phyloP scores from a whole-genome alignment of 1,284 basidiomycete species.

The Sporisorium scitamineum region DNA sequence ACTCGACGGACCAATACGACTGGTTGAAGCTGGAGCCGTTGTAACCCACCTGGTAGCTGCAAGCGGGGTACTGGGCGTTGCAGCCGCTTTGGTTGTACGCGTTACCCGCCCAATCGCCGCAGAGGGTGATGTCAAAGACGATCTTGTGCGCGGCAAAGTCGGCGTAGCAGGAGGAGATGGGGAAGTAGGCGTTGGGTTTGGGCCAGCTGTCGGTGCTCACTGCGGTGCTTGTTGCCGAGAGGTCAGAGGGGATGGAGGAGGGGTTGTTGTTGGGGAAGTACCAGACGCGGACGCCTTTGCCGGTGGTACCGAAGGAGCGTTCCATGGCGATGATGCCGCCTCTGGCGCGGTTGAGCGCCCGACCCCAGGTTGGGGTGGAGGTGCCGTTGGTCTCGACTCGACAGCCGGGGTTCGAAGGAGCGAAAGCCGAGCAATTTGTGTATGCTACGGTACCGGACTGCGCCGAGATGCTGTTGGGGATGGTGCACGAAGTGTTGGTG shows the following conservation, averaged over 20 bases:
- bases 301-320: constrained; percentile 58
- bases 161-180: constrained; percentile 53
- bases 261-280: constrained; percentile 52
- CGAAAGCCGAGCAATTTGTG: constrained; percentile 57
- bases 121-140: constrained; percentile 65
- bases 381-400: constrained; percentile 59
- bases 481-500: constrained; percentile 50
- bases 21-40: constrained; percentile 55
- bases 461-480: constrained; percentile 21
- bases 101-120: constrained; percentile 61
- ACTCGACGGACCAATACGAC: constrained; percentile 61
- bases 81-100: constrained; percentile 54
- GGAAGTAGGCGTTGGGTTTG: constrained; percentile 56
- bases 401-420: constrained; percentile 55
- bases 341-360: constrained; percentile 53
- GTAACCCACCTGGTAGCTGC: constrained; percentile 57
- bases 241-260: constrained; percentile 47
- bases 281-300: constrained; percentile 65
- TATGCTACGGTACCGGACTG: constrained; percentile 51
- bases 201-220: constrained; percentile 60
- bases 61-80: constrained; percentile 46
- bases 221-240: constrained; percentile 32
- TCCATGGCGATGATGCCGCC: constrained; percentile 67
- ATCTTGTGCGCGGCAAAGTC: constrained; percentile 62
- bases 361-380: constrained; percentile 56